These are phyloP conservation scores for Coniferiporia sulphurascens DNA, from an alignment of 1,284 basidiomycete genomes.

Conservation along the genomic window DNA sequence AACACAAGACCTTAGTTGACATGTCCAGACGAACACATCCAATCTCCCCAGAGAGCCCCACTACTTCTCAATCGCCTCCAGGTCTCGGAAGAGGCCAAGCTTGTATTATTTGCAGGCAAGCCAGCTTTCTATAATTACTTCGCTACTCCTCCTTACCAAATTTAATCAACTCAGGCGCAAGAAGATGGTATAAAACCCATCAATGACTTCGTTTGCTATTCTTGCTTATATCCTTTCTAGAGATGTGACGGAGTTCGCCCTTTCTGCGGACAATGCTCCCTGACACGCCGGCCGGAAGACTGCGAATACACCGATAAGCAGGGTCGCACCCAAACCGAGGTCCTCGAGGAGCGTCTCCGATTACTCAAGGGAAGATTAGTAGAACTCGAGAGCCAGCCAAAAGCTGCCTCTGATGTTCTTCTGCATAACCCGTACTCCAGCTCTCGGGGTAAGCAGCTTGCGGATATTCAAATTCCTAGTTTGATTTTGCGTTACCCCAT, in stretches of 20 bases:
- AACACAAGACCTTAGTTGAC: neutral
- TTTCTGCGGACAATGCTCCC: constrained; percentile 15
- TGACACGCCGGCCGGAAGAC: constrained; percentile 1
- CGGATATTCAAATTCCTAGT: neutral
- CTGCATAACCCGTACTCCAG: constrained; percentile 13
- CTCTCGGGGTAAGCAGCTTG: neutral
- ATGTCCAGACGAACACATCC: neutral
- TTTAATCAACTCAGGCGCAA: constrained; percentile 6
- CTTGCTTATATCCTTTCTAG: neutral
- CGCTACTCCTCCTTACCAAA: neutral
- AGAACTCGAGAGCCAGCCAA: constrained; percentile 11
- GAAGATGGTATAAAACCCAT: constrained; percentile 10
- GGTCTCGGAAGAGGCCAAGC: constrained; percentile 5
- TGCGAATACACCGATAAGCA: constrained; percentile 19
- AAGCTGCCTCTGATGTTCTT: neutral
- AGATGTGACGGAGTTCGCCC: constrained; percentile 17
- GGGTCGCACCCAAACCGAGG: constrained; percentile 15
- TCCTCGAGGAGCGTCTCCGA: constrained; percentile 15
- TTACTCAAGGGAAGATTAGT: constrained; percentile 10
- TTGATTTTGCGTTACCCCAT: no score
- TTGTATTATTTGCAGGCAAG: constrained; percentile 15
- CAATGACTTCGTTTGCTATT: neutral
- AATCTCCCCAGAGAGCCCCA: neutral
- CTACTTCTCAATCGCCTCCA: neutral
- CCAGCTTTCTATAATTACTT: neutral